Conservation (phyloP, 2,329 filamentous ascomycete species). For the Talaromyces sp. region DNA sequence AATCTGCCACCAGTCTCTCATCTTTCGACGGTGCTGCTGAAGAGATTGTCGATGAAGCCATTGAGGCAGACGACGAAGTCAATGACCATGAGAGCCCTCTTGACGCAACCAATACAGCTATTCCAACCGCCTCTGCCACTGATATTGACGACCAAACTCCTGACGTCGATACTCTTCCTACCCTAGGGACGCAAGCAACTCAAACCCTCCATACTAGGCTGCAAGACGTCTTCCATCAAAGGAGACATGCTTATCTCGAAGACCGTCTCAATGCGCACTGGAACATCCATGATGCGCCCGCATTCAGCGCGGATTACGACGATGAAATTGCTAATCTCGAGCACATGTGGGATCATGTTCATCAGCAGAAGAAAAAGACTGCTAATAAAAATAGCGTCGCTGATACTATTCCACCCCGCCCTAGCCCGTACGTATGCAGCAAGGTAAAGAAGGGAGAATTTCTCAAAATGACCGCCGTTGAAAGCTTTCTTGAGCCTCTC, state of each 20-base stretch:
- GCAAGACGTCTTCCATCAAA: constrained; percentile 17
- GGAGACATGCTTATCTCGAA: constrained; percentile 21
- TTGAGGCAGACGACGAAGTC: constrained; percentile 12
- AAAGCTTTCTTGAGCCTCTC: constrained; percentile 31
- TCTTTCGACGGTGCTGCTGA: constrained; percentile 21
- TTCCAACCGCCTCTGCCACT: constrained; percentile 9
- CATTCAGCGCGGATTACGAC: constrained; percentile 30
- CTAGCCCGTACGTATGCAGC: constrained; percentile 28
- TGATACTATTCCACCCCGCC: constrained; percentile 18
- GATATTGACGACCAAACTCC: constrained; percentile 13
- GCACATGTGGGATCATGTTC: constrained; percentile 26
- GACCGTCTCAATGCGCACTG: constrained; percentile 28
- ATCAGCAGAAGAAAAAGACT: constrained; percentile 20
- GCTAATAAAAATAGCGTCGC: constrained; percentile 23
- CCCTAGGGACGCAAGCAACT: neutral
- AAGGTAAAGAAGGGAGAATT: constrained; percentile 28
- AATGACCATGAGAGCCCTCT: constrained; percentile 11
- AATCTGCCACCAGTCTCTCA: constrained; percentile 19
- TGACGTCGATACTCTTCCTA: constrained; percentile 13
- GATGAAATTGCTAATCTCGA: constrained; percentile 24
- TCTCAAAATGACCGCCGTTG: constrained; percentile 29
- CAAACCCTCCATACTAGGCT: constrained; percentile 15
- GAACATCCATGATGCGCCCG: constrained; percentile 30
- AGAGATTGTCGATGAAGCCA: constrained; percentile 6
- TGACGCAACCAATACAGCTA: neutral